Evolutionary conservation across 257 asterid genomes (phyloP).

Genomic region (Primulina tabacum): DNA sequence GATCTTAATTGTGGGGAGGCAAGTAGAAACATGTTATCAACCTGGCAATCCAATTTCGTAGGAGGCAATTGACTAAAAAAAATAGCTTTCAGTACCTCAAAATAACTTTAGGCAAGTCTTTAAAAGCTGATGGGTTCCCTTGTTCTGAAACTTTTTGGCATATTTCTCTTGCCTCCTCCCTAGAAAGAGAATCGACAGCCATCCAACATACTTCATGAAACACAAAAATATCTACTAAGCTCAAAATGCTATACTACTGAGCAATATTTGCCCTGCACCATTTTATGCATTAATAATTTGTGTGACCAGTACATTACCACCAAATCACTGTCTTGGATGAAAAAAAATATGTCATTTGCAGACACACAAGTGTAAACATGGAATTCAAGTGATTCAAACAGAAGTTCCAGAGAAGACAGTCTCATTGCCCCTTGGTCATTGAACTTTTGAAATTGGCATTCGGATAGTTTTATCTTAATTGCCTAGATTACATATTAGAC

Average conservation of each 20-base stretch:
- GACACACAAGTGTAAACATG: neutral
- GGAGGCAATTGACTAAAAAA: neutral
- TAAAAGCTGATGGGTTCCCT: conserved; percentile 20
- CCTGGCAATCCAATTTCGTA: neutral
- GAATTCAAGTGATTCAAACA: neutral
- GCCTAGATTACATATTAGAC: neutral
- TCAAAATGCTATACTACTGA: neutral
- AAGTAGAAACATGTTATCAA: neutral
- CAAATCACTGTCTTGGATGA: neutral
- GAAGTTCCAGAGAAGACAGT: too few species aligned
- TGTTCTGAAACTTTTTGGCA: conserved; percentile 34
- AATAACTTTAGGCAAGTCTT: conserved; percentile 49
- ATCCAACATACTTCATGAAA: neutral
- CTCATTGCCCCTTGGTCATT: too few species aligned
- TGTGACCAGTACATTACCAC: neutral
- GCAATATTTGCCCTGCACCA: neutral
- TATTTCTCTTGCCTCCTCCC: conserved; percentile 78
- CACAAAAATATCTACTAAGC: neutral
- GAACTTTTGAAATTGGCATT: conserved; percentile 1
- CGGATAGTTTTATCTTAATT: neutral
- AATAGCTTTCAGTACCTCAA: conserved; percentile 39
- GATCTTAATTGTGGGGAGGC: neutral
- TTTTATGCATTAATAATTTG: neutral
- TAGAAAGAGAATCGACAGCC: conserved; percentile 18
- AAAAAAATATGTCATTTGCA: neutral